Percentiles rank a stretch among this genome's conserved stretches.
These are phyloP conservation scores for Epichloe elymi DNA, from an alignment of 2,329 filamentous ascomycete species.

Conservation along the genomic window DNA sequence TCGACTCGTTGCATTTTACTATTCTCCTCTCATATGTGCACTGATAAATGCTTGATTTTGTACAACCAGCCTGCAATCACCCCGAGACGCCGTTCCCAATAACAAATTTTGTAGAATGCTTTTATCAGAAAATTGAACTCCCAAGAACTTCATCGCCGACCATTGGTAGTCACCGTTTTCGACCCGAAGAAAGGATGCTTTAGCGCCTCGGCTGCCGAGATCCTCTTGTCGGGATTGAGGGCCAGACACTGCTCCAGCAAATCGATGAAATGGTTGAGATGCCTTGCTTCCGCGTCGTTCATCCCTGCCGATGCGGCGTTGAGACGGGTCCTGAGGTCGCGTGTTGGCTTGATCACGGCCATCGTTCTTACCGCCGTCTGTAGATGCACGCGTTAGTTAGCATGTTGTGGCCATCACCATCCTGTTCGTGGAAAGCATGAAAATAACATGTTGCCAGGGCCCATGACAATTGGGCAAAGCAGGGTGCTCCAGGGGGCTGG, in stretches of 20 bases:
- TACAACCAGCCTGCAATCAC: too few relatives aligned
- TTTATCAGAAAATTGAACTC: background rate
- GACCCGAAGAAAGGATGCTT: constrained; percentile 73
- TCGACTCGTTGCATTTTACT: too few relatives aligned
- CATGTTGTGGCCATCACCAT: background rate
- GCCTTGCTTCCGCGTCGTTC: constrained; percentile 59
- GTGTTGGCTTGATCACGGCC: constrained; percentile 58
- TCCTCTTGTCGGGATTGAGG: constrained; percentile 84
- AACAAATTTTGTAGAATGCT: background rate
- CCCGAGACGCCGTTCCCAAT: too few relatives aligned
- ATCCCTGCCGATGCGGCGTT: constrained; percentile 61
- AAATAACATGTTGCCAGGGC: background rate
- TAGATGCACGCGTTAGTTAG: constrained; percentile 4
- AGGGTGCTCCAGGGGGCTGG: background rate
- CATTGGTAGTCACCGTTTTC: constrained; percentile 3
- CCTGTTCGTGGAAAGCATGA: background rate
- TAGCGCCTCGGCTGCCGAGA: constrained; percentile 74
- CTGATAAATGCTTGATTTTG: too few relatives aligned
- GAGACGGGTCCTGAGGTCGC: constrained; percentile 72
- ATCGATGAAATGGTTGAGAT: constrained; percentile 74
- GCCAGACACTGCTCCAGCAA: constrained; percentile 77
- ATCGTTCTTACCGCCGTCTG: constrained; percentile 57
- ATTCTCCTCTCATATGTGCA: too few relatives aligned
- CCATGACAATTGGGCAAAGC: background rate
- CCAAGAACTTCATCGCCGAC: background rate